These are phyloP conservation scores for Cystobasidium slooffiae DNA, from an alignment of 1,284 basidiomycete genomes.

Conservation along the genomic window DNA sequence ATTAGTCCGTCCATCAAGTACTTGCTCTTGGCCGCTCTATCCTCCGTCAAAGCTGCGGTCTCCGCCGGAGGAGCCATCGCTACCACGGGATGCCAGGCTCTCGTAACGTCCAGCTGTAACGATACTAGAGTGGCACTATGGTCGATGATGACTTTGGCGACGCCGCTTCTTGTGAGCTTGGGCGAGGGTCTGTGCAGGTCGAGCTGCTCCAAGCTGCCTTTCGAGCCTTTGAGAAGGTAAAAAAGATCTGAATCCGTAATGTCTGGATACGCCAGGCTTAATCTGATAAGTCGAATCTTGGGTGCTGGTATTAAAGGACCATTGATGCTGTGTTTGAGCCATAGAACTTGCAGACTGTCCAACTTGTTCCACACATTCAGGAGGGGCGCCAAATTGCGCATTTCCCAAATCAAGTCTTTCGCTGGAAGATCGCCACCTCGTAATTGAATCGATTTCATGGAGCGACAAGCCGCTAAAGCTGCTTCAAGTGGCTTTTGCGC, in stretches of 20 bases:
- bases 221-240: slow-evolving; percentile 22
- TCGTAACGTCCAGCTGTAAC: slow-evolving; percentile 24
- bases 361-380: slow-evolving; percentile 18
- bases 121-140: slow-evolving; percentile 18
- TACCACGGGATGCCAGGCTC: slow-evolving; percentile 23
- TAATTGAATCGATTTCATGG: slow-evolving; percentile 46
- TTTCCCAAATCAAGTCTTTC: slow-evolving; percentile 45
- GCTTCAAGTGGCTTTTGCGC: slow-evolving; percentile 23
- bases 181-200: slow-evolving; percentile 22
- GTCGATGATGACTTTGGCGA: slow-evolving; percentile 22
- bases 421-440: slow-evolving; percentile 25
- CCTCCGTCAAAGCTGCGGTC: neutral
- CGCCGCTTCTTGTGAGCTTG: slow-evolving; percentile 18
- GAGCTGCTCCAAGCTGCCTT: slow-evolving; percentile 3
- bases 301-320: slow-evolving; percentile 18
- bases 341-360: slow-evolving; percentile 17
- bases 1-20: slow-evolving; percentile 41
- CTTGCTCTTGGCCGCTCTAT: slow-evolving; percentile 13
- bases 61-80: slow-evolving; percentile 15
- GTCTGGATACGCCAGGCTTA: slow-evolving; percentile 27
- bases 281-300: slow-evolving; percentile 15
- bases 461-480: slow-evolving; percentile 34
- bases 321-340: slow-evolving; percentile 36
- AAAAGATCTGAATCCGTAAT: slow-evolving; percentile 26
- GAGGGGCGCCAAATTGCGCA: slow-evolving; percentile 17